Percentiles rank a stretch among this genome's conserved stretches.
phyloP scores from a whole-genome alignment of 805 yeast species.

The Hanseniaspora taiwanica region DNA sequence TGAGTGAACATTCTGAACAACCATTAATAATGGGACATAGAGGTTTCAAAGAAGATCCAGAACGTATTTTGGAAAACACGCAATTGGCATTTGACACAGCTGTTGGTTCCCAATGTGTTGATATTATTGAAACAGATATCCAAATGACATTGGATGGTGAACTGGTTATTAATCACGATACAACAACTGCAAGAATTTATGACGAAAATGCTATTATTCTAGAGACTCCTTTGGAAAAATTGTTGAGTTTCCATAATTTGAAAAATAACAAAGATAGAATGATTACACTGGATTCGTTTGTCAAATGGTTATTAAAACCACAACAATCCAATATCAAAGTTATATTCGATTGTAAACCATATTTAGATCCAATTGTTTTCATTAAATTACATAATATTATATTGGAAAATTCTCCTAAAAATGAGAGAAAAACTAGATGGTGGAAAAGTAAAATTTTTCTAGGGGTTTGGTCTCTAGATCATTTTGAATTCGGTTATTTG shows the following conservation, averaged over 20 bases:
- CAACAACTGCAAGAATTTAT: conserved; percentile 36
- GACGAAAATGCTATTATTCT: conserved; percentile 26
- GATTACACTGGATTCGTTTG: conserved; percentile 29
- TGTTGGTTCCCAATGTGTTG: conserved; percentile 29
- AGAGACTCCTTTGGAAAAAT: too few relatives aligned
- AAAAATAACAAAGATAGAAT: conserved; percentile 23
- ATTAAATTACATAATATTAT: conserved; percentile 27
- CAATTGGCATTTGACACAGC: conserved; percentile 34
- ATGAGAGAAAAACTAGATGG: conserved; percentile 15
- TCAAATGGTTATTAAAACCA: conserved; percentile 20
- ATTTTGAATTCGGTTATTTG: conserved; percentile 29
- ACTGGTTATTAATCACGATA: conserved; percentile 43
- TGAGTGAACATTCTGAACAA: too few relatives aligned
- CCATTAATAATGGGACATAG: conserved; percentile 21
- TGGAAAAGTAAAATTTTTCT: conserved; percentile 36
- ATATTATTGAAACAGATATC: conserved; percentile 40
- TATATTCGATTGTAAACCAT: conserved; percentile 41
- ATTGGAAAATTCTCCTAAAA: conserved; percentile 19
- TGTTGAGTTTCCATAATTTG: too few relatives aligned
- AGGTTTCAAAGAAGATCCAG: conserved; percentile 17
- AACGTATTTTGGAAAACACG: conserved; percentile 36
- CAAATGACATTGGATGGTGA: conserved; percentile 41
- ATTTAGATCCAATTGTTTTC: conserved; percentile 31
- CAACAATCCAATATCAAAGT: conserved; percentile 24
- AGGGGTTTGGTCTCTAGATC: conserved; percentile 41